Evolutionary conservation across 2,329 filamentous ascomycete species (phyloP).

Genomic region (Pseudogymnoascus sp.): DNA sequence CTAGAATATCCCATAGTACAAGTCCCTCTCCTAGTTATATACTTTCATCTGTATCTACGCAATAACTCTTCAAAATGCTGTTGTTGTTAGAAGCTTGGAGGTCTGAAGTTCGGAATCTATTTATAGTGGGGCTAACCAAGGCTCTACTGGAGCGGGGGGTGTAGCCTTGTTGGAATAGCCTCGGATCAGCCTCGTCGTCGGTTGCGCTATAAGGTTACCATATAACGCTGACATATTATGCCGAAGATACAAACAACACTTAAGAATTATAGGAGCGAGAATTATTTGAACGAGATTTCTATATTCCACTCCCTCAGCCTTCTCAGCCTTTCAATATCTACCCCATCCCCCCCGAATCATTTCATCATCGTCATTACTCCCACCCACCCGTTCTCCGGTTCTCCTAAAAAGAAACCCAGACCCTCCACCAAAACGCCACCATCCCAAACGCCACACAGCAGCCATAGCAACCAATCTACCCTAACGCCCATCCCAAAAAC

Average conservation of each 20-base stretch:
- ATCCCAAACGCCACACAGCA: neutral
- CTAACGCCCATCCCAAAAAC: neutral
- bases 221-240: too few species aligned
- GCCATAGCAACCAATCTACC: neutral
- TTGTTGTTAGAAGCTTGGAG: too few species aligned
- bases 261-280: neutral
- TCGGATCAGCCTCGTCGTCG: neutral
- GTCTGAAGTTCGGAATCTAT: too few species aligned
- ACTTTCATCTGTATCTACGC: too few species aligned
- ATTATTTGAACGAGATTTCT: neutral
- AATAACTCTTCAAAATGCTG: too few species aligned
- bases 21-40: too few species aligned
- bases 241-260: too few species aligned
- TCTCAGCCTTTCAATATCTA: neutral
- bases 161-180: neutral
- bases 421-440: neutral
- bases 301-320: neutral
- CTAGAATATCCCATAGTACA: too few species aligned
- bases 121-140: too few species aligned
- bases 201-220: neutral
- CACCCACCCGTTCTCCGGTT: neutral
- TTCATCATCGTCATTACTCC: neutral
- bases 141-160: neutral
- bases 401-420: neutral
- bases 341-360: neutral